These are phyloP conservation scores for Scytalidium sp. DNA, from an alignment of 2,329 filamentous ascomycete genomes.

Conservation along the genomic window DNA sequence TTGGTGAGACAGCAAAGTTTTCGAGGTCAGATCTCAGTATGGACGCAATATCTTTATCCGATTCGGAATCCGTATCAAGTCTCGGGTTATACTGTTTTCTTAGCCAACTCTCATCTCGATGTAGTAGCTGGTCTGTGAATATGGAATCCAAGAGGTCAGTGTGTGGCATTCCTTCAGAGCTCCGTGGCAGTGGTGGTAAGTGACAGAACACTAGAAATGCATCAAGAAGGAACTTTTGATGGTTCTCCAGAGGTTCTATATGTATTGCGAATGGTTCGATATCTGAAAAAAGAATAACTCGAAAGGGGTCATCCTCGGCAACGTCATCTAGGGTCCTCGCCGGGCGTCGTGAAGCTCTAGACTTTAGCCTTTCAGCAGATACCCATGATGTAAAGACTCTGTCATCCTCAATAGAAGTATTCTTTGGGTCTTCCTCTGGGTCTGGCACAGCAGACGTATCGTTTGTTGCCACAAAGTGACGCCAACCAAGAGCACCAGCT, in stretches of 20 bases:
- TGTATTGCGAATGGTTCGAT: conserved; percentile 60
- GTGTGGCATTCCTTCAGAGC: conserved; percentile 19
- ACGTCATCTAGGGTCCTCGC: conserved; percentile 73
- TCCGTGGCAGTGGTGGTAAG: conserved; percentile 49
- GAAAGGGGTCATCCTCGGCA: conserved; percentile 76
- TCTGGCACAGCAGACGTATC: conserved; percentile 15
- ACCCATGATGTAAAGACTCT: conserved; percentile 42
- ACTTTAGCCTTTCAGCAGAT: conserved; percentile 49
- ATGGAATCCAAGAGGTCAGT: conserved; percentile 51
- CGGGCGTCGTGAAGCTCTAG: conserved; percentile 52
- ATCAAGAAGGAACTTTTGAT: conserved; percentile 55
- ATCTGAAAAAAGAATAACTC: conserved; percentile 78
- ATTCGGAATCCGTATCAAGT: conserved; percentile 9
- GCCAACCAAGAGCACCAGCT: conserved; percentile 67
- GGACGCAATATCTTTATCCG: conserved; percentile 14
- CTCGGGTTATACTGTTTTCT: conserved; percentile 1
- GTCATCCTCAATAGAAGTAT: conserved; percentile 11
- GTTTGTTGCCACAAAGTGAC: conserved; percentile 38
- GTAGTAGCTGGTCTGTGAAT: conserved; percentile 37
- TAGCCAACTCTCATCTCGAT: conserved; percentile 14
- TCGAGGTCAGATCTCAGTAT: conserved; percentile 18
- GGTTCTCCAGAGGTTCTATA: conserved; percentile 37
- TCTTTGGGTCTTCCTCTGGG: conserved; percentile 14
- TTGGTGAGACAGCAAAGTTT: conserved; percentile 33
- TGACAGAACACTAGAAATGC: conserved; percentile 68